Conservation (phyloP, 495 filamentous ascomycete species). For the Hyaloscypha variabilis region DNA sequence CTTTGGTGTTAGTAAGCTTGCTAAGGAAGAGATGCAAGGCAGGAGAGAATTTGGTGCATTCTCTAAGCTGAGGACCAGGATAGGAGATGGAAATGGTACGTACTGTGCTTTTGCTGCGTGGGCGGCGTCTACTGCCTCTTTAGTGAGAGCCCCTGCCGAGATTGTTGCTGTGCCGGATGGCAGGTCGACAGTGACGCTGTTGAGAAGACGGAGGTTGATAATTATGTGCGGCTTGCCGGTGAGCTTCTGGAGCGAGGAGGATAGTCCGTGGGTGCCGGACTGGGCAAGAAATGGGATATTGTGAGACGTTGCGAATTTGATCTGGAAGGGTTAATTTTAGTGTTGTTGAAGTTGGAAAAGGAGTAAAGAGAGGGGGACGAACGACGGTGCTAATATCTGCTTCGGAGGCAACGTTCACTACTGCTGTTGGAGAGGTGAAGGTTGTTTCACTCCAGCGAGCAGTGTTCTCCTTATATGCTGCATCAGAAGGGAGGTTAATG, state of each 20-base stretch:
- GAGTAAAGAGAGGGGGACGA: background rate
- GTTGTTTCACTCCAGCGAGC: background rate
- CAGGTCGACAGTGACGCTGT: background rate
- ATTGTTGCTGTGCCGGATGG: background rate
- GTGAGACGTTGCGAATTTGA: slow-evolving; percentile 5
- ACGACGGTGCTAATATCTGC: background rate
- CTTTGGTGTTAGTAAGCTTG: too few species aligned
- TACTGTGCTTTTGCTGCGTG: slow-evolving; percentile 5
- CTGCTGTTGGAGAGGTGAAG: background rate
- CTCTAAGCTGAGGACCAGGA: too few species aligned
- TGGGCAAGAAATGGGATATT: slow-evolving; percentile 9
- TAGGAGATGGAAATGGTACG: too few species aligned
- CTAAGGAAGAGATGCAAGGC: too few species aligned
- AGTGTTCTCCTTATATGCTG: background rate
- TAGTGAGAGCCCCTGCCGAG: background rate
- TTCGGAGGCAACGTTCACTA: slow-evolving; percentile 1
- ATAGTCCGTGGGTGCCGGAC: slow-evolving; percentile 4
- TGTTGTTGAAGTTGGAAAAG: background rate
- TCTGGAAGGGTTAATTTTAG: slow-evolving; percentile 1
- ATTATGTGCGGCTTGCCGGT: background rate
- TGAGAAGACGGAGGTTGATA: slow-evolving; percentile 6
- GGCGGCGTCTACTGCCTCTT: background rate
- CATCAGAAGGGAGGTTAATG: background rate
- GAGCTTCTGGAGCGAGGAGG: background rate
- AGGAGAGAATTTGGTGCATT: too few species aligned